Conservation (phyloP, 2,329 filamentous ascomycete genomes). For the Kalaharituber pfeilii region DNA sequence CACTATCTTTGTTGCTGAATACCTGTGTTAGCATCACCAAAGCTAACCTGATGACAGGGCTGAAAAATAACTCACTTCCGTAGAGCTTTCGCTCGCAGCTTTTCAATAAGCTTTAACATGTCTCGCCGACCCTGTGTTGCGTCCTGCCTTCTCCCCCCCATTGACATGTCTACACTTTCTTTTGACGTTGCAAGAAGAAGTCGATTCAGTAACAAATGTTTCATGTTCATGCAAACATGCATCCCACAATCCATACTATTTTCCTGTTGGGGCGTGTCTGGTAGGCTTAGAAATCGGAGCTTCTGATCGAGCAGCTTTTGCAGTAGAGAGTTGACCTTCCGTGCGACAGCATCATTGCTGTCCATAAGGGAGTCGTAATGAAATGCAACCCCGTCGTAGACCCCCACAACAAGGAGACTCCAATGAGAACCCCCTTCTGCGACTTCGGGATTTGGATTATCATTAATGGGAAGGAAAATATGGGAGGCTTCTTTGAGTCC, state of each 20-base stretch:
- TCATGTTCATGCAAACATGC: slow-evolving; percentile 90
- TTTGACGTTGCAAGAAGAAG: slow-evolving; percentile 61
- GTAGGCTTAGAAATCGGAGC: background rate
- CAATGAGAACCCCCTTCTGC: slow-evolving; percentile 90
- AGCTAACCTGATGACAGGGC: background rate
- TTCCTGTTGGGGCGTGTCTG: slow-evolving; percentile 76
- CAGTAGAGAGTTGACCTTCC: background rate
- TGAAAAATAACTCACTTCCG: slow-evolving; percentile 33
- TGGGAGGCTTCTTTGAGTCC: slow-evolving; percentile 69
- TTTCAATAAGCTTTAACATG: slow-evolving; percentile 80
- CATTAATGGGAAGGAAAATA: slow-evolving; percentile 90
- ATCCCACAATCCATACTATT: slow-evolving; percentile 90
- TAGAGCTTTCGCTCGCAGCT: slow-evolving; percentile 71
- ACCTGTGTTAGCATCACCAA: too few relatives aligned
- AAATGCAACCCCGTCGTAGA: slow-evolving; percentile 79
- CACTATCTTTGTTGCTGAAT: too few relatives aligned
- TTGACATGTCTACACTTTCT: slow-evolving; percentile 87
- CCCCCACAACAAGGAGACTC: slow-evolving; percentile 77
- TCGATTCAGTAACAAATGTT: slow-evolving; percentile 72
- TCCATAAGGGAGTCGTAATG: slow-evolving; percentile 82
- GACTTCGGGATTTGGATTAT: slow-evolving; percentile 54
- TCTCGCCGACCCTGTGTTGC: slow-evolving; percentile 66
- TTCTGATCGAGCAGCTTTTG: background rate
- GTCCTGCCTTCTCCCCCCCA: slow-evolving; percentile 70
- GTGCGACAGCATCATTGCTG: slow-evolving; percentile 58